Evolutionary conservation across 2,329 filamentous ascomycete genomes (phyloP).

Genomic region (Paraconiothyrium sp.): DNA sequence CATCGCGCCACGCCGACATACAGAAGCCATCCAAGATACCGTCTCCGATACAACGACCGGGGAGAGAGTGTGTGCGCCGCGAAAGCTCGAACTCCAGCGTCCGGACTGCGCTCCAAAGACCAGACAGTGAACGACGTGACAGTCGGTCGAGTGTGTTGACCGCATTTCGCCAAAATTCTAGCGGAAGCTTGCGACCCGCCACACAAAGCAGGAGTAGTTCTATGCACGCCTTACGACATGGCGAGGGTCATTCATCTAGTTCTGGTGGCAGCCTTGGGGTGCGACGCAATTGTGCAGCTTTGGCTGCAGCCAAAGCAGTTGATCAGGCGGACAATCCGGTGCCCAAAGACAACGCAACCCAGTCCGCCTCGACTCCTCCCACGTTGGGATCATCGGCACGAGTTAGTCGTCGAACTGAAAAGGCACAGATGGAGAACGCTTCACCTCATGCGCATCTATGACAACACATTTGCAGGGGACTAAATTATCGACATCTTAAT

Average conservation of each 20-base stretch:
- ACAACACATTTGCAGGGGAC: not conserved
- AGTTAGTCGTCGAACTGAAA: slow-evolving; percentile 8
- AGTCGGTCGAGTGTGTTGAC: slow-evolving; percentile 45
- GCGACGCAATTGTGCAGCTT: slow-evolving; percentile 31
- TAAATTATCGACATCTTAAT: not conserved
- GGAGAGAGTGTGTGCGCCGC: slow-evolving; percentile 47
- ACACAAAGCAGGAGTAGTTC: slow-evolving; percentile 35
- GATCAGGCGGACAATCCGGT: slow-evolving; percentile 21
- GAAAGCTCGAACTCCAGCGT: slow-evolving; percentile 52
- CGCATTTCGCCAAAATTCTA: slow-evolving; percentile 33
- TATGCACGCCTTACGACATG: slow-evolving; percentile 20
- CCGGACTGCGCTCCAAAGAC: slow-evolving; percentile 36
- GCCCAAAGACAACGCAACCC: not conserved
- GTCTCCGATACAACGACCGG: slow-evolving; percentile 49
- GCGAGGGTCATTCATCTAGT: slow-evolving; percentile 23
- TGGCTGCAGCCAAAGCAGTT: slow-evolving; percentile 31
- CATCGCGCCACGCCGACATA: slow-evolving; percentile 20
- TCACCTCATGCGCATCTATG: slow-evolving; percentile 8
- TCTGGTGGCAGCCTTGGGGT: slow-evolving; percentile 29
- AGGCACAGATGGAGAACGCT: slow-evolving; percentile 17
- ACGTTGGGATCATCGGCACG: not conserved
- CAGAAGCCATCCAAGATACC: slow-evolving; percentile 53
- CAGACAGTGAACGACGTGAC: slow-evolving; percentile 32
- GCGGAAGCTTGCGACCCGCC: slow-evolving; percentile 21
- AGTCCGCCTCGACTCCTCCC: not conserved